Base-by-base conservation (phyloP, 1,284 basidiomycete genomes). In the Irpex sp. region DNA sequence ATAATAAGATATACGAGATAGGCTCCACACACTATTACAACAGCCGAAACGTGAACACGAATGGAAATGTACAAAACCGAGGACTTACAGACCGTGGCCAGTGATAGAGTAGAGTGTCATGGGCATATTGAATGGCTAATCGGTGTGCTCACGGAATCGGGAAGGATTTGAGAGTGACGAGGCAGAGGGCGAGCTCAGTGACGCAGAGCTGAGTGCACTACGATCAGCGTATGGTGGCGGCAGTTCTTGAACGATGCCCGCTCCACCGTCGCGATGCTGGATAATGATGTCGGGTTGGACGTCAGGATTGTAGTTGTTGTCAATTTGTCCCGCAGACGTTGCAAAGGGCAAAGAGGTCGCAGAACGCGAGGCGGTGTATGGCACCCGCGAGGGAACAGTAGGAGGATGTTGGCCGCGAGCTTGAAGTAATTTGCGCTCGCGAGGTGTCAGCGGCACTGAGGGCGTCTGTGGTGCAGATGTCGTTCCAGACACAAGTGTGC, bases 231-330 rank as follows among this genome's bases (percentile, higher is more conserved):
- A 75, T 11, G 74, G 73, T 33, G 74, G 74, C 17, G 74, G 74
- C 6, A 74, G 67, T 62, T 74, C 72, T 58, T 72, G 70, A 11
- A 75, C 70, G 54, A 71, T 65, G 15, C 64, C 65, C 5, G 56
- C 11, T n/a, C 72, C 73, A 35, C 71, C 74, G 49, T 74, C 74
- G 5, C 69, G 68, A 58, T 74, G 73, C 57, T 75, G 74, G 36
- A 74, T 71, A 65, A 75, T 72, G 62, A 74, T 70, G 58, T 74
- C 72, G n/a, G 72, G 70, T 43, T 68, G 64, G 26, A 65, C 63
- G 39, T 72, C 68, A 3, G 64, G 63, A 62, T 71, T 60, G 26
- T 4, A 37, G 13, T 63, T 39, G 58, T n/a, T 26, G 26, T 13
- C 35, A 17, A 26, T 26, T 26, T 26, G 26, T 26, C 26, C 26